These are phyloP conservation scores for Angomonas ambiguus DNA, from an alignment of 208 protist species.

Conservation along the genomic window DNA sequence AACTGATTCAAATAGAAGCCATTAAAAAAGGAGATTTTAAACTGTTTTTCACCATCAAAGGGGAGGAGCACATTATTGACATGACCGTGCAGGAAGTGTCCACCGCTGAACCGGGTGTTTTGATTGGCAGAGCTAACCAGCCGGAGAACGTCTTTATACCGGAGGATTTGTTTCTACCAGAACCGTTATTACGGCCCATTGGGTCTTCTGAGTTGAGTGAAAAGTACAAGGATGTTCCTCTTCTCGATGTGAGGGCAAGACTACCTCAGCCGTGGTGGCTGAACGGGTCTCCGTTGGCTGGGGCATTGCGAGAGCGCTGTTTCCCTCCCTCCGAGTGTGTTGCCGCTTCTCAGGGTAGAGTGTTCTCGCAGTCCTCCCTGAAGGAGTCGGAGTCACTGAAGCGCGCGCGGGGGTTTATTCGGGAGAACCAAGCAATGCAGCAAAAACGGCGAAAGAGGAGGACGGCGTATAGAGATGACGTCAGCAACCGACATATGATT, in stretches of 20 bases:
- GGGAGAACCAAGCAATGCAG: constrained; percentile 14
- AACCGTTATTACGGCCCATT: constrained; percentile 34
- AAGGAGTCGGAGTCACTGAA: constrained; percentile 32
- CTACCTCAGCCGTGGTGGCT: constrained; percentile 67
- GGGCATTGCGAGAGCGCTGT: constrained; percentile 42
- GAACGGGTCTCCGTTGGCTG: constrained; percentile 51
- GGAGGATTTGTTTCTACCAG: constrained; percentile 18
- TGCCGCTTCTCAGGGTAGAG: constrained; percentile 25
- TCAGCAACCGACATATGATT: constrained; percentile 69
- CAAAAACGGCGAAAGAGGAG: neutral
- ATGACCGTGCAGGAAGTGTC: constrained; percentile 43
- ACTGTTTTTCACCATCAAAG: constrained; percentile 41
- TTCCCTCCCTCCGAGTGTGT: constrained; percentile 39
- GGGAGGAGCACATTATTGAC: constrained; percentile 38
- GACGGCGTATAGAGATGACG: constrained; percentile 11
- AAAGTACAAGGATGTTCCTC: constrained; percentile 2
- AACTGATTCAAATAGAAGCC: neutral
- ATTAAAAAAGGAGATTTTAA: constrained; percentile 21
- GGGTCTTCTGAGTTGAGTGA: constrained; percentile 16
- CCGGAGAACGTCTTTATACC: constrained; percentile 41
- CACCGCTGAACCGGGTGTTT: constrained; percentile 50
- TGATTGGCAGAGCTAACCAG: constrained; percentile 55
- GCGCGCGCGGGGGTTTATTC: constrained; percentile 19
- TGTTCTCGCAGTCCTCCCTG: constrained; percentile 40
- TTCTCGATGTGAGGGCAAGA: neutral